phyloP scores from a whole-genome alignment of 2,329 filamentous ascomycete species.

The Albophoma yamanashiensis region DNA sequence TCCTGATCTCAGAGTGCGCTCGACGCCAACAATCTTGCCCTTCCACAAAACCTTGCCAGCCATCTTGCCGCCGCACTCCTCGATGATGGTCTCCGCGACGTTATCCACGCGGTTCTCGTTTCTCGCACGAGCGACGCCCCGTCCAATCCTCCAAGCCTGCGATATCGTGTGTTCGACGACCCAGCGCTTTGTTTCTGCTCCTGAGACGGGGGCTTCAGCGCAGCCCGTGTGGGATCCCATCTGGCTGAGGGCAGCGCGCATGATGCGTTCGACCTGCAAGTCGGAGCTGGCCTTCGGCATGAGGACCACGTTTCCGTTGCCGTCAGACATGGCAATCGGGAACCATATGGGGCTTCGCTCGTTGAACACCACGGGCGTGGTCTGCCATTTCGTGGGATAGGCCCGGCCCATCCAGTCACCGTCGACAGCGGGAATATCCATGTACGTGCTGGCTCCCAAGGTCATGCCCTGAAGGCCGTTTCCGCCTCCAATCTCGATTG shows the following conservation, averaged over 20 bases:
- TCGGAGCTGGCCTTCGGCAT: constrained; percentile 38
- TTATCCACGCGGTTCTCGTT: constrained; percentile 37
- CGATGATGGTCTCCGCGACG: constrained; percentile 47
- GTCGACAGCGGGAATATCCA: constrained; percentile 40
- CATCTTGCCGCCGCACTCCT: constrained; percentile 42
- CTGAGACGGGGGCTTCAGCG: constrained; percentile 37
- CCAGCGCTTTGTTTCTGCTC: constrained; percentile 38
- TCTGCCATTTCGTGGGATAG: constrained; percentile 45
- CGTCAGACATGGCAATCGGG: constrained; percentile 37
- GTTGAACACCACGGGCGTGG: constrained; percentile 40
- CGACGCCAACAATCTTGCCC: constrained; percentile 53
- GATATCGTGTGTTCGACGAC: constrained; percentile 41
- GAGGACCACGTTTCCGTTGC: constrained; percentile 37
- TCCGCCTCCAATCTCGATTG: constrained; percentile 55
- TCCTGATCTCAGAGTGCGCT: constrained; percentile 43
- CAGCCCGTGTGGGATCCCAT: constrained; percentile 43
- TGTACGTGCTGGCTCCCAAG: constrained; percentile 40
- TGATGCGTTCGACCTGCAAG: constrained; percentile 34
- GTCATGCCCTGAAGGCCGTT: constrained; percentile 52
- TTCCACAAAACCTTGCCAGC: constrained; percentile 48
- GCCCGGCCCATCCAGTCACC: constrained; percentile 48
- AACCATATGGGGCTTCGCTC: constrained; percentile 33
- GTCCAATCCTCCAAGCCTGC: constrained; percentile 47
- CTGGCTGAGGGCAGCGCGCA: constrained; percentile 40
- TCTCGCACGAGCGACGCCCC: constrained; percentile 43